These are phyloP conservation scores for Pleurotus djamor DNA, from an alignment of 768 basidiomycete genomes.

Conservation along the genomic window DNA sequence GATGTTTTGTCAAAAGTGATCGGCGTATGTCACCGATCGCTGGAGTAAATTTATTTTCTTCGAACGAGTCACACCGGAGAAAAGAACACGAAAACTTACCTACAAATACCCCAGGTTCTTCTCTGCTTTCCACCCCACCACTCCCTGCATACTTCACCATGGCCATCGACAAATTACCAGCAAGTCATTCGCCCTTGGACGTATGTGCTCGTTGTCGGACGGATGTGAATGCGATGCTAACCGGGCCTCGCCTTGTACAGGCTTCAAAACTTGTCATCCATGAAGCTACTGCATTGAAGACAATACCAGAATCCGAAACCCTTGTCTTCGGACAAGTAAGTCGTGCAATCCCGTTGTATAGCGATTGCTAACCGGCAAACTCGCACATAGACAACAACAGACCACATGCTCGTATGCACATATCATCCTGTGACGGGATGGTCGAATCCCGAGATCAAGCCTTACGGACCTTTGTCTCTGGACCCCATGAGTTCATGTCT, in stretches of 20 bases:
- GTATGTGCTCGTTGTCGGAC: neutral
- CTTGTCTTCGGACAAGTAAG: constrained; percentile 59
- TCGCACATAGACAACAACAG: constrained; percentile 49
- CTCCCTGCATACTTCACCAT: neutral
- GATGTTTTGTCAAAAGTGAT: too few relatives aligned
- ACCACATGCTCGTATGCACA: constrained; percentile 76
- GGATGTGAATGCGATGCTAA: neutral
- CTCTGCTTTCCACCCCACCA: neutral
- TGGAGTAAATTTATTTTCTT: too few relatives aligned
- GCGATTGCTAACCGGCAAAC: constrained; percentile 1
- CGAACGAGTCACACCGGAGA: too few relatives aligned
- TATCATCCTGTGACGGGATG: constrained; percentile 66
- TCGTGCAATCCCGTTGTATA: neutral
- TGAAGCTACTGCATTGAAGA: constrained; percentile 44
- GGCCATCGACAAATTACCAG: neutral
- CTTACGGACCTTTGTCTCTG: constrained; percentile 65
- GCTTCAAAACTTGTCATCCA: constrained; percentile 52
- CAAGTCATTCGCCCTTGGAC: neutral
- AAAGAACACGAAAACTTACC: too few relatives aligned
- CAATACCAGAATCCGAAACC: constrained; percentile 42
- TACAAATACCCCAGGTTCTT: neutral
- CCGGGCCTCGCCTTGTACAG: constrained; percentile 25
- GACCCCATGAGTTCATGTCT: constrained; percentile 77
- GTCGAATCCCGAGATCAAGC: constrained; percentile 71
- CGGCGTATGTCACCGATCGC: too few relatives aligned